Evolutionary conservation across 176 grass and related monocot genomes (phyloP), one percentile per base, ranked within the genome.

Genomic region (Carex kokanica): DNA sequence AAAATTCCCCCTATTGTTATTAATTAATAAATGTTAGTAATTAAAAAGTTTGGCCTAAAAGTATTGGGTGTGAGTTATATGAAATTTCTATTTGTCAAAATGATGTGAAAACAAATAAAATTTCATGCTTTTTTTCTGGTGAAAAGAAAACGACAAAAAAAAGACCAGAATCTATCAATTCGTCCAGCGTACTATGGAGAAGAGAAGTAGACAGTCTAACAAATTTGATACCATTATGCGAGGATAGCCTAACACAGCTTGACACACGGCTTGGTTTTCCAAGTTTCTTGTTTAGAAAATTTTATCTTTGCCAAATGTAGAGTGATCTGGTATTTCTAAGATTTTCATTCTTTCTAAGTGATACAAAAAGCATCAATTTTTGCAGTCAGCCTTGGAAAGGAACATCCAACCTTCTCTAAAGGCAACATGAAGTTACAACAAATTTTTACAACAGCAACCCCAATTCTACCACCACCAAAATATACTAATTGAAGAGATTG

Each of bases 401-500:
- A 41, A 61, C 78, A 81, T 64, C 55, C 57, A 62, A 81, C 38
- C 38, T 59, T 81, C 34, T 81, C 60, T 63, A 81, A 40, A 49
- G 57, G 57, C 32, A 25, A 15, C 57, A 47, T 63, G 10, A 81
- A 81, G 32, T 64, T 58, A 45, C 71, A 78, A 78, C 6, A 25
- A 32, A 56, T 78, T 78, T 78, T 78, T 81, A 61, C 78, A 81
- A 47, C 5, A 38, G 16, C 8, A 21, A 16, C 52, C 17, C 12
- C 78, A 18, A 62, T 51, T 82, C 59, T 29, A 64, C 21, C 80
- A n/a, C 15, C 62, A 51, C 80, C 43, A 52, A 27, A 31, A 52
- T 51, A 61, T 78, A 78, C 92, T 82, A 97, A 73, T 85, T 87
- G 86, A 91, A 97, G 18, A 94, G 68, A 92, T 88, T 94, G 38